Conservation (phyloP, 805 yeast species). For the Maudiozyma serrabonitensis region DNA sequence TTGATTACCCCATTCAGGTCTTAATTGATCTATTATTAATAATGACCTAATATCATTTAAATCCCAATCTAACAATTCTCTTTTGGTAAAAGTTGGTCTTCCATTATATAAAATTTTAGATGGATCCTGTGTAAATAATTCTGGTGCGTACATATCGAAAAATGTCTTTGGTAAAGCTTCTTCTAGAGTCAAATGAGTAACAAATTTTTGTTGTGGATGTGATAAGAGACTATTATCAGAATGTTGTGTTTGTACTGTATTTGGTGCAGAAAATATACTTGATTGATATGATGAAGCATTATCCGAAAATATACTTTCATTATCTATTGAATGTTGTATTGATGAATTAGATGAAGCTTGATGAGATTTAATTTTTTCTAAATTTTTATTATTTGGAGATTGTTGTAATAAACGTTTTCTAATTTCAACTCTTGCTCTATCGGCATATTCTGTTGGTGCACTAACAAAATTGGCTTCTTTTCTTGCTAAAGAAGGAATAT, state of each 20-base stretch:
- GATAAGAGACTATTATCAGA: constrained; percentile 2
- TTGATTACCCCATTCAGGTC: constrained; percentile 47
- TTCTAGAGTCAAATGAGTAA: constrained; percentile 29
- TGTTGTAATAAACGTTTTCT: constrained; percentile 20
- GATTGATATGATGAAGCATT: constrained; percentile 19
- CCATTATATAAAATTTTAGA: constrained; percentile 39
- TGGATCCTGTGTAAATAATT: constrained; percentile 36
- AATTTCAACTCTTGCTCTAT: constrained; percentile 29
- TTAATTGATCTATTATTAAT: constrained; percentile 40
- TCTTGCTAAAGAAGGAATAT: constrained; percentile 1
- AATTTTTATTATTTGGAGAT: neutral
- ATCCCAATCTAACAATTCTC: constrained; percentile 62
- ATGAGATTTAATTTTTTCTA: neutral
- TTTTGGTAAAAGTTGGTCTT: constrained; percentile 51
- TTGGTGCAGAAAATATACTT: constrained; percentile 23
- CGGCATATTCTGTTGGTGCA: constrained; percentile 29
- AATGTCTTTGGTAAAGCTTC: constrained; percentile 46
- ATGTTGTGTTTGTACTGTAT: constrained; percentile 12
- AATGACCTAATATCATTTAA: constrained; percentile 59
- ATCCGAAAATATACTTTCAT: constrained; percentile 13
- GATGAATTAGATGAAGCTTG: neutral
- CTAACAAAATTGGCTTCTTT: constrained; percentile 21
- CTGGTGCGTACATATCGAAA: constrained; percentile 49
- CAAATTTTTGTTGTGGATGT: constrained; percentile 7
- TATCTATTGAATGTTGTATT: neutral